Evolutionary conservation across 2,329 filamentous ascomycete genomes (phyloP).

Genomic region (Mariannaea sp.): DNA sequence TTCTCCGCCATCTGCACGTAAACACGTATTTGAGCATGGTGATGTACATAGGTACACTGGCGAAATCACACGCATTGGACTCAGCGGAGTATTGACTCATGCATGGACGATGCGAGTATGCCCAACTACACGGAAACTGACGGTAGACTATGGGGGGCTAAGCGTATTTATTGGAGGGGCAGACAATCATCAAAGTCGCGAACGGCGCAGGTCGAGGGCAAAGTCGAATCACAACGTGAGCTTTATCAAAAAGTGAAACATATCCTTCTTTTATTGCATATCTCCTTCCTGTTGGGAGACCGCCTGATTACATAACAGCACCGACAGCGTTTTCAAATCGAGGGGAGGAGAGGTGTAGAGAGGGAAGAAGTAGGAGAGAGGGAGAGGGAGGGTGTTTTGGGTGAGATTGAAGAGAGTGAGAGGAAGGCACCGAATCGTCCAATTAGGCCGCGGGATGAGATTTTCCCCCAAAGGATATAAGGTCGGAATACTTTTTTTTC

Average conservation of each 20-base stretch:
- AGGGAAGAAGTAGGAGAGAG: conserved; percentile 6
- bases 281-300: conserved; percentile 28
- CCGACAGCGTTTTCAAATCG: conserved; percentile 37
- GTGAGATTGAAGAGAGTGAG: conserved; percentile 9
- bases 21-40: no score
- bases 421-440: conserved; percentile 8
- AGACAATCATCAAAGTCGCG: not conserved
- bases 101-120: conserved; percentile 27
- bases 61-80: conserved; percentile 24
- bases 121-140: no score
- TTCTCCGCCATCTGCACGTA: conserved; percentile 21
- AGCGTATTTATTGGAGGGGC: no score
- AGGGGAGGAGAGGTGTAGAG: not conserved
- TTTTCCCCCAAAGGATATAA: conserved; percentile 6
- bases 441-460: conserved; percentile 1
- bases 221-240: not conserved
- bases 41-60: no score
- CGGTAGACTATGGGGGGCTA: no score
- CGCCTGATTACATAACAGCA: conserved; percentile 40
- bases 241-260: conserved; percentile 27
- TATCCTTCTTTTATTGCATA: conserved; percentile 33
- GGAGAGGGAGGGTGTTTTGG: conserved; percentile 13
- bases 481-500: conserved; percentile 5
- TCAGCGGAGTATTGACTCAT: conserved; percentile 22
- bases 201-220: no score